Conservation (phyloP, 805 yeast species). For the Saccharomycopsis fodiens region DNA sequence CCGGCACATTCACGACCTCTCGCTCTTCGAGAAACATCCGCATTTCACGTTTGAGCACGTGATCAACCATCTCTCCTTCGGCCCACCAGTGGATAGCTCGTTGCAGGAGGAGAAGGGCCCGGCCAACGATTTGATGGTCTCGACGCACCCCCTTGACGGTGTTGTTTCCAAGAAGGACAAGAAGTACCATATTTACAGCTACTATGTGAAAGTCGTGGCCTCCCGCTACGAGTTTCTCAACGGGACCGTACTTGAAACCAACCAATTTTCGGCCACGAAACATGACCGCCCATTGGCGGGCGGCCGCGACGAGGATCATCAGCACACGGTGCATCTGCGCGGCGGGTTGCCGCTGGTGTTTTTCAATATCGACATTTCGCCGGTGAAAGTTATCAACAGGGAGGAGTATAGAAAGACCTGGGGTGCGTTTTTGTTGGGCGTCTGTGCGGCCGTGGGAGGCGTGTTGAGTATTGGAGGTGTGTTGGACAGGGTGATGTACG, state of each 20-base stretch:
- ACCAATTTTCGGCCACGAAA: constrained; percentile 81
- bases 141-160: constrained; percentile 66
- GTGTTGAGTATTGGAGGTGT: constrained; percentile 88
- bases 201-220: constrained; percentile 84
- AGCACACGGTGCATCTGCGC: constrained; percentile 67
- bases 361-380: constrained; percentile 85
- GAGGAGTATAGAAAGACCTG: constrained; percentile 64
- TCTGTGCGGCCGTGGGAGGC: constrained; percentile 87
- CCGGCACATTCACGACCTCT: constrained; percentile 78
- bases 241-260: constrained; percentile 56
- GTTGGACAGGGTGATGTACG: constrained; percentile 80
- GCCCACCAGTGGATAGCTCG: constrained; percentile 38
- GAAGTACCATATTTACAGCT: constrained; percentile 61
- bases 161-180: constrained; percentile 32
- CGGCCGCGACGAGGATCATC: constrained; percentile 88
- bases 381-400: constrained; percentile 81
- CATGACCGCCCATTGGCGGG: constrained; percentile 84
- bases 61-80: constrained; percentile 79
- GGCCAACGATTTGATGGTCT: constrained; percentile 21
- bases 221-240: constrained; percentile 72
- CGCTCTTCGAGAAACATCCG: constrained; percentile 51
- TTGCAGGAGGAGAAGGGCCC: constrained; percentile 1
- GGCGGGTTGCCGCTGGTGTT: constrained; percentile 92
- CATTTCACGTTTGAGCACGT: constrained; percentile 70
- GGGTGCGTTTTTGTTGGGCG: constrained; percentile 76